These are phyloP conservation scores for Corylus heterophylla DNA, from an alignment of 306 rosid species.

Conservation along the genomic window DNA sequence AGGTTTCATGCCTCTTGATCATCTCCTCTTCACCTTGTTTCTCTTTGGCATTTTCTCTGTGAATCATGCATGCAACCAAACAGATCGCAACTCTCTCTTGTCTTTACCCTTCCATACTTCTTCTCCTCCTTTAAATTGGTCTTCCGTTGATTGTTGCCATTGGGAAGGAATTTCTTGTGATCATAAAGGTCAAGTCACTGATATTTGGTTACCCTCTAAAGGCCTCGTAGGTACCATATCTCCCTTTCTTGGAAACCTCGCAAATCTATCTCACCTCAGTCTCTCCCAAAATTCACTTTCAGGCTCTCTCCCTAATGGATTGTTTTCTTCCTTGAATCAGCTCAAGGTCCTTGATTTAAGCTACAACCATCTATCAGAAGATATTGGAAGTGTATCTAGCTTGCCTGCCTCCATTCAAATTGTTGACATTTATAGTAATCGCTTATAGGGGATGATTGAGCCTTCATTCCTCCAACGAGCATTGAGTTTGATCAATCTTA, in stretches of 20 bases:
- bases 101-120: not conserved
- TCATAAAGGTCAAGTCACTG: not conserved
- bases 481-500: not conserved
- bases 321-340: constrained; percentile 4
- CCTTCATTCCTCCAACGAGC: constrained; percentile 1
- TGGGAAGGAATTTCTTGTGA: constrained; percentile 14
- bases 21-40: too few relatives aligned
- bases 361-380: constrained; percentile 13
- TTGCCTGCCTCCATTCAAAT: not conserved
- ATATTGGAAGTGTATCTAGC: not conserved
- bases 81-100: not conserved
- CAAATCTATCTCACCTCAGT: not conserved
- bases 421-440: constrained; percentile 16
- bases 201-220: not conserved
- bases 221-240: not conserved
- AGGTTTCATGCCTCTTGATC: too few relatives aligned
- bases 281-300: not conserved
- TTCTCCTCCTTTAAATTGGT: not conserved
- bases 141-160: constrained; percentile 5
- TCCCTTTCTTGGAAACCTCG: not conserved
- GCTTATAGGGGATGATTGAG: not conserved
- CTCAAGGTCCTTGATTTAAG: constrained; percentile 20
- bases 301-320: not conserved
- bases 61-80: not conserved
- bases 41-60: not conserved